phyloP scores from a whole-genome alignment of 768 basidiomycete genomes.

The Filobasidium wieringae region DNA sequence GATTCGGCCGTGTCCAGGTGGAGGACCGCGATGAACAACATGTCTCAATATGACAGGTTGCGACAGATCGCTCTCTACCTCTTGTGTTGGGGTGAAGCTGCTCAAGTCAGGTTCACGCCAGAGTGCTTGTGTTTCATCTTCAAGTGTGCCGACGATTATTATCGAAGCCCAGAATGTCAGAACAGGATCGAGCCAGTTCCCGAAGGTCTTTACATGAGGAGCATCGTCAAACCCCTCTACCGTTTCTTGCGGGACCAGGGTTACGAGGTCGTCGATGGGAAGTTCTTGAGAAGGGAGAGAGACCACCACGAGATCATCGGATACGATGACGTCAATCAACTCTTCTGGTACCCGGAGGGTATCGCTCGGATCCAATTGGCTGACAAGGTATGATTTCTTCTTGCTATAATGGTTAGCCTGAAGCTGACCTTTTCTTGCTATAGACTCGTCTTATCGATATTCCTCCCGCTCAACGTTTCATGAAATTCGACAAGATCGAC shows the following conservation, averaged over 20 bases:
- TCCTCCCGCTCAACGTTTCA: conserved; percentile 80
- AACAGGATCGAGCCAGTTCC: conserved; percentile 79
- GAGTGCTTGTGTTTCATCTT: conserved; percentile 99
- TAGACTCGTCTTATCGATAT: conserved; percentile 85
- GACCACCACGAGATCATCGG: conserved; percentile 94
- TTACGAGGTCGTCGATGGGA: conserved; percentile 89
- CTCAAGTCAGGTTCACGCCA: conserved; percentile 90
- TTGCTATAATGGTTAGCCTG: neutral
- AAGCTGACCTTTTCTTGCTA: neutral
- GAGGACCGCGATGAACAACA: conserved; percentile 96
- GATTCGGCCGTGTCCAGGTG: conserved; percentile 79
- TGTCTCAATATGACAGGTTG: conserved; percentile 95
- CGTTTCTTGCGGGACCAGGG: conserved; percentile 95
- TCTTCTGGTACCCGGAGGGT: conserved; percentile 99
- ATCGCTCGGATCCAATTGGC: conserved; percentile 78
- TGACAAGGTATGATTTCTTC: conserved; percentile 58
- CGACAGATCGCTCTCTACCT: conserved; percentile 91
- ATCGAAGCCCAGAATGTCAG: conserved; percentile 97
- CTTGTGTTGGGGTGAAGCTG: conserved; percentile 95
- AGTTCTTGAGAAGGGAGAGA: conserved; percentile 80
- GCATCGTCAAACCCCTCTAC: conserved; percentile 87
- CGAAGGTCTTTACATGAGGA: conserved; percentile 83
- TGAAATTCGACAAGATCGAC: conserved; percentile 92
- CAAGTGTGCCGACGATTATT: conserved; percentile 99
- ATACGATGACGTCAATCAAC: conserved; percentile 96